Base-by-base conservation (phyloP, 2,329 filamentous ascomycete genomes). In the Pseudogymnoascus sp. region DNA sequence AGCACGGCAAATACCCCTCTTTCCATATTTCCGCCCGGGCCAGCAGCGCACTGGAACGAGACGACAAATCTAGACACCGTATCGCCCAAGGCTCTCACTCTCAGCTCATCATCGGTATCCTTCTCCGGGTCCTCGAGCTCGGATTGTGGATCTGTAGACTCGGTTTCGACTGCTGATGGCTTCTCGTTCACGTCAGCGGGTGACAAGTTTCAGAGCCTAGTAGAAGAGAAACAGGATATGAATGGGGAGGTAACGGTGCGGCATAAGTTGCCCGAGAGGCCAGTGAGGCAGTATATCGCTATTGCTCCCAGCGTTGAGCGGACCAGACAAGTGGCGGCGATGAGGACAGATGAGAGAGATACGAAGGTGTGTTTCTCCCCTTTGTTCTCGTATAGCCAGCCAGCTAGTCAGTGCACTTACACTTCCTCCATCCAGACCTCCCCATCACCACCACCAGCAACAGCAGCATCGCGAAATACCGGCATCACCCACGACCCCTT, bases 1-100 rank as follows among this genome's bases (percentile, higher is more conserved):
- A n/a, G 0, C 24, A 6, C 14, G 0, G 11, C 14, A 1, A 16
- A 8, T 1, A 7, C 4, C 6, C 1, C 44, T 1, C 31, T 33
- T 11, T 11, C 31, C 31, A 33, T 33, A 3, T 33, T 33, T 4
- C 31, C 31, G 3, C 31, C 31, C 2, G 31, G 31, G 10, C 31
- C 31, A 33, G 31, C 8, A 33, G 31, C 44, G 13, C 24, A 6
- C n/a, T 53, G 44, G 44, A 53, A 7, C 3, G 21, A 47, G 10
- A 21, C 40, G 2, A 13, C 24, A 14, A 7, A 14, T 0, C 2
- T 47, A 2, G 24, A 31, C 1, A 53, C 44, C 1, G 24, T 53
- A 1, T 53, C 44, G 1, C 44, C 44, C 7, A 53, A 53, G 4
- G 44, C 44, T 5, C 24, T 53, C 1, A 53, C 44, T 3, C n/a